Evolutionary conservation across 1,284 basidiomycete species (phyloP), one percentile per base, ranked within the genome.

Genomic region (Termitomyces sp.): DNA sequence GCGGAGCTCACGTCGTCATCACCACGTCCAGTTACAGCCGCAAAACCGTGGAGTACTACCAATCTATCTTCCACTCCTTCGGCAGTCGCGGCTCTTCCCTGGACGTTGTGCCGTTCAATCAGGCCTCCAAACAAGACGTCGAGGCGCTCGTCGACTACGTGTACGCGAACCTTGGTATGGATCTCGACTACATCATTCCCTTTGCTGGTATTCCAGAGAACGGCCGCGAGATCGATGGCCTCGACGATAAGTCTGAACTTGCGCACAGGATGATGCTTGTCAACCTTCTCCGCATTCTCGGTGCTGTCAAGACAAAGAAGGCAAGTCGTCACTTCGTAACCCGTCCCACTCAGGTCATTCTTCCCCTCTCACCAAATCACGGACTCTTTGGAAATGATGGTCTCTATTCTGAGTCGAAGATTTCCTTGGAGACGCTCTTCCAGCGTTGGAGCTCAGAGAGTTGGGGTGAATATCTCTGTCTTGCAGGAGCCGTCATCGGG

Each of bases 171-270:
- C 85, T 98, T 55, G 88, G 89, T 47, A 85, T 99, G 76, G 96
- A 99, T 75, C 83, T 99, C 58, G 96, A 99, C 74, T 98, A 98
- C 74, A 92, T 99, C 65, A 84, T 98, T 59, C 96, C 96, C 40
- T 99, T 99, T 73, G 97, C 96, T 54, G 97, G 95, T 57, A 90
- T 99, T 47, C 95, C 97, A 12, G 97, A 98, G 74, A 98, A 98
- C 67, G 96, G 97, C 45, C 90, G 96, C 58, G 94, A 98, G 74
- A 99, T 99, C 58, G 96, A 99, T 66, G 86, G 90, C 28, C 79
- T 99, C 59, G 97, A 98, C 69, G 97, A 99, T 77, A 91, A 90
- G 71, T 98, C 96, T 12, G 96, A 99, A 73, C 83, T 99, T 42
- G 96, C 97, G 17, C 97, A 99, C 72, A 88, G 97, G 58, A 94